Evolutionary conservation across 768 basidiomycete genomes (phyloP), one percentile per base, ranked within the genome.

Genomic region (Podaxis pistillaris): DNA sequence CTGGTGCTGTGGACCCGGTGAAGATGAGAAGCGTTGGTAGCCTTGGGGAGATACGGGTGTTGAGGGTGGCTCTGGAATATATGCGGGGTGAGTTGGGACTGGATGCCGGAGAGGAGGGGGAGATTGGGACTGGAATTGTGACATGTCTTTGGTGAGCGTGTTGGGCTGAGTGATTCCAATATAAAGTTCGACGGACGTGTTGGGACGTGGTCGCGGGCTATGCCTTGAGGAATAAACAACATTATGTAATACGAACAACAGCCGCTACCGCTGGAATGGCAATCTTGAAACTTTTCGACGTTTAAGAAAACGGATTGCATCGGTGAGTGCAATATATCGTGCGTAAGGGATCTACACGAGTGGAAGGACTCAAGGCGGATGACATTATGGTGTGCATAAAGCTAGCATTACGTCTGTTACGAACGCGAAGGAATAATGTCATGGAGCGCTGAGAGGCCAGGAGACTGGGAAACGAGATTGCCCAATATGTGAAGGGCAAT

Each of bases 101-200:
- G 93, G 93, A 70, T 95, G 93, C 54, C 91, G 89, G 1, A 95
- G 81, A 0, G 91, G 92, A 1, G 92, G 91, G 1, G 90, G 90
- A 0, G 90, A 90, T 53, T 50, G 49, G 9, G 49, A 50, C 11
- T 50, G 49, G 26, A 50, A 50, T 50, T 50, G 49, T 19, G 49
- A 19, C 49, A 50, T 50, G 33, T 33, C 41, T 12, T 44, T 19
- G 41, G 4, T 44, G 13, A 15, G 13, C 13, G 4, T 7, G 41
- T 44, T 44, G 41, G 41, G 41, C 41, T 13, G 1, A 44, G 41
- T 44, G n/a, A n/a, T 44, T 44, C 41, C n/a, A 44, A 44, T 44
- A 19, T 44, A 44, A 44, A 19, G 13, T 5, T 44, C 41, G 8
- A 12, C 12, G 15, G 41, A 44, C 41, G 40, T 41, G 40, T 41